Base-by-base conservation (phyloP, 495 filamentous ascomycete species). In the Podospora fimiseda region DNA sequence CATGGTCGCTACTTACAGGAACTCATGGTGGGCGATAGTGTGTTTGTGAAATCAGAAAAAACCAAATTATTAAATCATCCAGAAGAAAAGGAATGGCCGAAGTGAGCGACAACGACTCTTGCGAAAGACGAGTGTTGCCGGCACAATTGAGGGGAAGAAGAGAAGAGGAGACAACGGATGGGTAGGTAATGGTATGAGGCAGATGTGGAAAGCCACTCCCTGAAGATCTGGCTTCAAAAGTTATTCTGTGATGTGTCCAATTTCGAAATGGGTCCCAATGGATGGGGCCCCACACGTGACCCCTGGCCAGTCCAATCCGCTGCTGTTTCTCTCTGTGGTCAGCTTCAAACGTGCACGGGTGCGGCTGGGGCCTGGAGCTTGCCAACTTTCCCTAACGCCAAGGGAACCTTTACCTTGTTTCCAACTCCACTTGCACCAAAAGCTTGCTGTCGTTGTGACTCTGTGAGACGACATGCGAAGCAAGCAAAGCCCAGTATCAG, bases 1-100 rank as follows among this genome's bases (percentile, higher is more conserved):
- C n/a, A n/a, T n/a, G n/a, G n/a, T n/a, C n/a, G 15, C 3, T n/a
- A 78, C 80, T 82, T 76, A 75, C 76, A 61, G 62, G 69, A 74
- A 68, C 66, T 74, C 81, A 81, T 84, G 64, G 64, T 74, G 71
- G 77, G 70, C 66, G 70, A 74, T 69, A 53, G 70, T 49, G 62
- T 41, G 36, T n/a, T n/a, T 51, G 36, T 39, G 55, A 42, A 60
- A 59, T 54, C 55, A 69, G 60, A 67, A 70, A n/a, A n/a, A 70
- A 60, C 64, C 61, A 52, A 76, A 63, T 67, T 63, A 64, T 65
- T 58, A 68, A 69, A 67, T 61, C 64, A 67, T 65, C 57, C 65
- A 65, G 64, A 69, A 63, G 62, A 70, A 66, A 60, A 52, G 53
- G 44, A 66, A 68, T 55, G 55, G 59, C 59, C 50, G 52, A 55